Conservation (phyloP, 495 filamentous ascomycete genomes). For the Penicillium psychrofluorescens region DNA sequence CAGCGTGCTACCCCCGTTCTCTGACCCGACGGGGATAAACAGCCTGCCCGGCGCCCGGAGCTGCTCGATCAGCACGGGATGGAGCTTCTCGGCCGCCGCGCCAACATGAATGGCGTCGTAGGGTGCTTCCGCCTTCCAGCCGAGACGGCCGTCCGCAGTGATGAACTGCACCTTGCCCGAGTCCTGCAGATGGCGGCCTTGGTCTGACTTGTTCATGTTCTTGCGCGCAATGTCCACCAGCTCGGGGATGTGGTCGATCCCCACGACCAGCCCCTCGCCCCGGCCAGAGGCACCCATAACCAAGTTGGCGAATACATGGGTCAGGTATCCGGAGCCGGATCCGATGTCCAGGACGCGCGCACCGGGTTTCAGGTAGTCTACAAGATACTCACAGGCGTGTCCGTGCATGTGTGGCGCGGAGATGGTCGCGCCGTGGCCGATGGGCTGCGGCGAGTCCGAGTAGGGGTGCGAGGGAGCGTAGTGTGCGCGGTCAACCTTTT, state of each 20-base stretch:
- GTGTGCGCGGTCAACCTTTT: conserved; percentile 81
- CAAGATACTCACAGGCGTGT: conserved; percentile 60
- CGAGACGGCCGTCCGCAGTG: conserved; percentile 73
- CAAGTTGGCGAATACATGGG: conserved; percentile 79
- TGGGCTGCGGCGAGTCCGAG: conserved; percentile 83
- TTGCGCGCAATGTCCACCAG: conserved; percentile 62
- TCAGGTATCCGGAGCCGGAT: conserved; percentile 85
- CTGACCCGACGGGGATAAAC: conserved; percentile 81
- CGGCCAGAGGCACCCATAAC: conserved; percentile 42
- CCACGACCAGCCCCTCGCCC: conserved; percentile 55
- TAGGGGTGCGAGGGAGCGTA: conserved; percentile 71
- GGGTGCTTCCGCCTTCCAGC: conserved; percentile 54
- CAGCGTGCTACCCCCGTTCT: conserved; percentile 13
- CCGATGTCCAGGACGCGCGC: conserved; percentile 78
- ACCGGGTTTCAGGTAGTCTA: conserved; percentile 49
- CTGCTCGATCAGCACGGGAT: conserved; percentile 68
- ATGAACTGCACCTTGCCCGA: conserved; percentile 62
- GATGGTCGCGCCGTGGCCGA: conserved; percentile 85
- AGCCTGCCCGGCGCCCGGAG: conserved; percentile 70
- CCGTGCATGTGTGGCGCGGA: conserved; percentile 98
- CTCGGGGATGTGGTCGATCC: conserved; percentile 80
- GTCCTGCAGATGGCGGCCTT: conserved; percentile 56
- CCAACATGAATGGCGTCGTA: conserved; percentile 96
- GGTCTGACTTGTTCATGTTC: conserved; percentile 67
- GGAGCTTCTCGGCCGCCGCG: conserved; percentile 71